Percentiles rank a stretch among this genome's conserved stretches.
Conservation (phyloP, 805 yeast genomes). For the Kuraishia ogatae region DNA sequence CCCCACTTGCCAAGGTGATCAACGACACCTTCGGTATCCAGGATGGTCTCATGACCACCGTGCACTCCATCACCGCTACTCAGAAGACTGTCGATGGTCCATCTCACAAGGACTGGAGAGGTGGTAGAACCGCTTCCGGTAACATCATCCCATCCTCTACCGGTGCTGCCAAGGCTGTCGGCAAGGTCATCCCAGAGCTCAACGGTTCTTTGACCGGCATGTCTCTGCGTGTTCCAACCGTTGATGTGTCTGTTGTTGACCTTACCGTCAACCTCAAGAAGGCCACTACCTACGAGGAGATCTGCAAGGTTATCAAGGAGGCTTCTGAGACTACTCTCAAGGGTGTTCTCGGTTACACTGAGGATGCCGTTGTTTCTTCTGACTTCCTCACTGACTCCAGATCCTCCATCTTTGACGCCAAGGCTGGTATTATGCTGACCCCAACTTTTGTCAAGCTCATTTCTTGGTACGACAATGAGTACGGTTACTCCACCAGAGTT, state of each 20-base stretch:
- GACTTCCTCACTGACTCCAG: constrained; percentile 79
- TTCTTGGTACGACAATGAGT: constrained; percentile 95
- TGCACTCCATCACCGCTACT: constrained; percentile 93
- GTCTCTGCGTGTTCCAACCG: constrained; percentile 91
- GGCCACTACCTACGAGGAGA: constrained; percentile 75
- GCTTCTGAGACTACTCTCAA: constrained; percentile 71
- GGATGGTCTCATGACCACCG: constrained; percentile 94
- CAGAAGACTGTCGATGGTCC: constrained; percentile 97
- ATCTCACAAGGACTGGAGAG: constrained; percentile 97
- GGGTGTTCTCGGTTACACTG: constrained; percentile 86
- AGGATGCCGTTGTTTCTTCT: constrained; percentile 85
- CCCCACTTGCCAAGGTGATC: constrained; percentile 87
- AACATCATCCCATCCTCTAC: constrained; percentile 94
- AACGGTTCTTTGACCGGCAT: constrained; percentile 93
- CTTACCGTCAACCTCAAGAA: constrained; percentile 77
- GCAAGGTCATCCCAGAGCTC: constrained; percentile 86
- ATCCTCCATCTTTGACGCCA: constrained; percentile 86
- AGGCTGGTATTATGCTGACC: constrained; percentile 83
- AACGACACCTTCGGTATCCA: constrained; percentile 81
- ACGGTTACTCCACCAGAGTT: constrained; percentile 94
- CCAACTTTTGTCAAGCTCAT: constrained; percentile 85
- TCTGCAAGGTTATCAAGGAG: constrained; percentile 65
- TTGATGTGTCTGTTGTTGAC: constrained; percentile 90
- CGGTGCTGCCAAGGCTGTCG: constrained; percentile 97
- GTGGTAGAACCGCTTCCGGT: constrained; percentile 94